These are phyloP conservation scores for Styphnolobium japonicum DNA, from an alignment of 306 rosid genomes.

Conservation along the genomic window DNA sequence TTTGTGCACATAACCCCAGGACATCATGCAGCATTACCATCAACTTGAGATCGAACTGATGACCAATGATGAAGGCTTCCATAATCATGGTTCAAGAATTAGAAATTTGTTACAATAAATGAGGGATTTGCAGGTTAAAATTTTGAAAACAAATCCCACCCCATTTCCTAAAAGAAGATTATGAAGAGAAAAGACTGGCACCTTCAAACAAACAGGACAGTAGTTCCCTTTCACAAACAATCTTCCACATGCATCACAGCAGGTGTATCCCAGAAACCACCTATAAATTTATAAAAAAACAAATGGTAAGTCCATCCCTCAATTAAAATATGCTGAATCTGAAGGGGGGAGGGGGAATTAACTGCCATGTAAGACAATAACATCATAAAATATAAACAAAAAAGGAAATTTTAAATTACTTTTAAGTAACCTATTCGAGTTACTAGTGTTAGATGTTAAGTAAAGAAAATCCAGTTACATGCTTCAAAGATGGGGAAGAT, in stretches of 20 bases:
- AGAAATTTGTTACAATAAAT: no score
- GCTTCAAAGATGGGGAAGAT: constrained; percentile 1
- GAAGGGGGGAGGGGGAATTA: not conserved
- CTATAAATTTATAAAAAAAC: constrained; percentile 36
- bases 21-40: no score
- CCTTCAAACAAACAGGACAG: constrained; percentile 99
- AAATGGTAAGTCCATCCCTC: constrained; percentile 25
- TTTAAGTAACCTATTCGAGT: not conserved
- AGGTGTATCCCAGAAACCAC: constrained; percentile 98
- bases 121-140: no score
- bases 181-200: constrained; percentile 26
- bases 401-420: not conserved
- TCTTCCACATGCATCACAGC: constrained; percentile 99
- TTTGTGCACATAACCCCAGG: not conserved
- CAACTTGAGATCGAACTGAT: no score
- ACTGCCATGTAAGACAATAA: not conserved
- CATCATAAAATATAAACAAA: not conserved
- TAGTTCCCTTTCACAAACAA: constrained; percentile 96
- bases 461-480: not conserved
- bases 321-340: not conserved
- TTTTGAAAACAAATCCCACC: not conserved
- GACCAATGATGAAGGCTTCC: no score
- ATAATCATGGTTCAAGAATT: no score
- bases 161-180: not conserved
- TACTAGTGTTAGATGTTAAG: not conserved